These are phyloP conservation scores for Cucumis hystrix DNA, from an alignment of 306 rosid species.

Conservation along the genomic window DNA sequence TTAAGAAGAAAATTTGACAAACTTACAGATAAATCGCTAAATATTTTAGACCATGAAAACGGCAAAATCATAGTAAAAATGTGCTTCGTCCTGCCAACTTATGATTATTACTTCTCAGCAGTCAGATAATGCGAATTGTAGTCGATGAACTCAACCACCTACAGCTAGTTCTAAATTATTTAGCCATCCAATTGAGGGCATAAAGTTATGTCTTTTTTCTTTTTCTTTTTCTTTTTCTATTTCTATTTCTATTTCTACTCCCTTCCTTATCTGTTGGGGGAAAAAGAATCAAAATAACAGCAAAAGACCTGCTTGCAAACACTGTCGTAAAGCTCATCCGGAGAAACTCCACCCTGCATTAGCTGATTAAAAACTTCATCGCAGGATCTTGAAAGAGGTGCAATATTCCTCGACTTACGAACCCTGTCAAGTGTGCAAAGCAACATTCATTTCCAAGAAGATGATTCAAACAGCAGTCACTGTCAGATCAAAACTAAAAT, in stretches of 20 bases:
- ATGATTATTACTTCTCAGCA: not conserved
- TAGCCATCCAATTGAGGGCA: not conserved
- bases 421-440: conserved; percentile 38
- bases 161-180: not conserved
- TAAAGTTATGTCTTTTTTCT: not conserved
- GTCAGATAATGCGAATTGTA: not conserved
- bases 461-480: not conserved
- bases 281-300: not conserved
- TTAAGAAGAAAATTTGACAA: conserved; percentile 1
- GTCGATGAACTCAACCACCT: not conserved
- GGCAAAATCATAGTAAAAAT: not conserved
- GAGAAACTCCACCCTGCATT: conserved; percentile 61
- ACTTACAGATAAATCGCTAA: not conserved
- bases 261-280: not conserved
- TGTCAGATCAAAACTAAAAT: not conserved
- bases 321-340: conserved; percentile 60
- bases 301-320: conserved; percentile 77
- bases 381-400: conserved; percentile 59
- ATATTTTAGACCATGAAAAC: not conserved
- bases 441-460: not conserved
- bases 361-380: conserved; percentile 74
- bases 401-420: conserved; percentile 53
- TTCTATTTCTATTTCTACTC: not conserved
- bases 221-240: too few species aligned
- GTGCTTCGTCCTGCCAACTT: not conserved